Conservation (phyloP, 495 filamentous ascomycete genomes). For the Penicillium goetzii region DNA sequence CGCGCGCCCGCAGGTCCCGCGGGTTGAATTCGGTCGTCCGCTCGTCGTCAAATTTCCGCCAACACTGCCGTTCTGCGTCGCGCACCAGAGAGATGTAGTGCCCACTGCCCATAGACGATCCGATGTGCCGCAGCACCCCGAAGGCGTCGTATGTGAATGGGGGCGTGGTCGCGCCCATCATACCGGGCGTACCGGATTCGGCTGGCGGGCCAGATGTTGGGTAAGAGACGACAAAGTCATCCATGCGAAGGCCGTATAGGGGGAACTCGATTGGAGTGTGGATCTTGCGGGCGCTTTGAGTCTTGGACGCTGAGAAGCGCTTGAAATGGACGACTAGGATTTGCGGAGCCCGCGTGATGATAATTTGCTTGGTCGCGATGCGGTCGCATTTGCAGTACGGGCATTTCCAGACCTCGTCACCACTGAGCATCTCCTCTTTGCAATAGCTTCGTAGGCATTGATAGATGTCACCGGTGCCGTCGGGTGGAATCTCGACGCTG, state of each 20-base stretch:
- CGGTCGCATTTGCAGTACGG: constrained; percentile 68
- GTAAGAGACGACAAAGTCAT: constrained; percentile 55
- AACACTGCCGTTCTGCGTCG: constrained; percentile 62
- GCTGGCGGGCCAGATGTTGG: constrained; percentile 36
- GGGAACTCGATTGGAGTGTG: constrained; percentile 72
- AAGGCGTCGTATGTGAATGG: constrained; percentile 76
- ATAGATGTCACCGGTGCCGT: constrained; percentile 56
- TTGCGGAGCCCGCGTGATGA: constrained; percentile 71
- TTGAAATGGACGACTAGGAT: constrained; percentile 78
- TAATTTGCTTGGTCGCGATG: constrained; percentile 73
- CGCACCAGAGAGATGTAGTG: constrained; percentile 72
- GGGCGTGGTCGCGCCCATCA: constrained; percentile 53
- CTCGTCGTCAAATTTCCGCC: constrained; percentile 70
- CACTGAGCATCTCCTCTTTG: constrained; percentile 65
- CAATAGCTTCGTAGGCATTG: constrained; percentile 72
- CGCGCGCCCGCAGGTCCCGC: constrained; percentile 46
- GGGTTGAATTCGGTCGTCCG: constrained; percentile 62
- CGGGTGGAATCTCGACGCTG: constrained; percentile 65
- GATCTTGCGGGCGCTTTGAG: constrained; percentile 63
- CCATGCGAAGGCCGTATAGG: constrained; percentile 64
- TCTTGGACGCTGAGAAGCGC: constrained; percentile 65
- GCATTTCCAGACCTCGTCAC: constrained; percentile 74
- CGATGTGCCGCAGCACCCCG: constrained; percentile 70
- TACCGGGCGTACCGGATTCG: constrained; percentile 27
- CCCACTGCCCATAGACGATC: constrained; percentile 63